Conservation (phyloP, 306 rosid species). For the Lithocarpus polystachyus region DNA sequence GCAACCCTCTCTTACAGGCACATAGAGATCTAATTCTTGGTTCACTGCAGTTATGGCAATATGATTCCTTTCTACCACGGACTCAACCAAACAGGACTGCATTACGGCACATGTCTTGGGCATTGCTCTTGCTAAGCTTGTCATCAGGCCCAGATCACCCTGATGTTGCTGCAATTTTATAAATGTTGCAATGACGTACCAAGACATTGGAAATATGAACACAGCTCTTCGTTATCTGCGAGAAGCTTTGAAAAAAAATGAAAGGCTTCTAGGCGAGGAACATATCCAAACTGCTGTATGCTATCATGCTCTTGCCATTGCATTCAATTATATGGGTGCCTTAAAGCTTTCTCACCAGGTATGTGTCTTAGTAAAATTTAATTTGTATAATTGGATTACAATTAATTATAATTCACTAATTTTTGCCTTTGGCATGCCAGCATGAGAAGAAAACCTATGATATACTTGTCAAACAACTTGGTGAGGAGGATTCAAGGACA, state of each 20-base stretch:
- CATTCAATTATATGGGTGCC: conserved; percentile 97
- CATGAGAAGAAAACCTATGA: conserved; percentile 95
- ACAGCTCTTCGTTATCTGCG: conserved; percentile 99
- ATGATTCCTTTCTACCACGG: conserved; percentile 98
- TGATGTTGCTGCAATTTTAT: conserved; percentile 90
- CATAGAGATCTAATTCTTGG: conserved; percentile 7
- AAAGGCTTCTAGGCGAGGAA: conserved; percentile 94
- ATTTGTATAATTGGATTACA: not conserved
- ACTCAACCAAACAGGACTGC: conserved; percentile 94
- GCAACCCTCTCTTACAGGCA: not conserved
- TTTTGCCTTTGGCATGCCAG: conserved; percentile 40
- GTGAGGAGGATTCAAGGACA: conserved; percentile 92
- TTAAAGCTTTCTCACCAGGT: conserved; percentile 96
- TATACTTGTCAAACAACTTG: conserved; percentile 93
- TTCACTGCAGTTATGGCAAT: conserved; percentile 80
- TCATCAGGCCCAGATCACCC: conserved; percentile 99
- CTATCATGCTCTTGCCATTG: conserved; percentile 97
- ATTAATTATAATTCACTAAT: conserved; percentile 3
- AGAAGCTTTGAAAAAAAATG: conserved; percentile 93
- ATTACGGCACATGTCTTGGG: conserved; percentile 91
- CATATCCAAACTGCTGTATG: conserved; percentile 99
- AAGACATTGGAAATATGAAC: conserved; percentile 90
- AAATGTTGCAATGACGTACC: conserved; percentile 98
- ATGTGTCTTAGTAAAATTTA: not conserved
- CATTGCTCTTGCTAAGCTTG: conserved; percentile 82